These are phyloP conservation scores for Neurospora sp. DNA, from an alignment of 495 filamentous ascomycete species.

Conservation along the genomic window DNA sequence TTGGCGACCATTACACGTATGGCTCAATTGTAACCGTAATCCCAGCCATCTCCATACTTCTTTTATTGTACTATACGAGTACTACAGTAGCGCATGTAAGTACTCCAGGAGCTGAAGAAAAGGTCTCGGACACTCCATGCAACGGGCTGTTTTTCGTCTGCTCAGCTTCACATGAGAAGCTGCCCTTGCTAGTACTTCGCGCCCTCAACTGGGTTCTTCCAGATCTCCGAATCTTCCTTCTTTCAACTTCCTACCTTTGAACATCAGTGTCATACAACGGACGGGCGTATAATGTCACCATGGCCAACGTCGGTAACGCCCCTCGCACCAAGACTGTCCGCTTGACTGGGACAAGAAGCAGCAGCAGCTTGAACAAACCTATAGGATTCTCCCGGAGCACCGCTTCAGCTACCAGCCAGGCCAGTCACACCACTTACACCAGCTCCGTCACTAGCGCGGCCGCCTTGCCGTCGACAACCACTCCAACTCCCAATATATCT, in stretches of 20 bases:
- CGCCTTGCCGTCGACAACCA: slow-evolving; percentile 1
- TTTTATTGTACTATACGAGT: not conserved
- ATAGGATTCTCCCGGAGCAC: not conserved
- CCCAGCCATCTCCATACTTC: not conserved
- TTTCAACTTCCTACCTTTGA: not conserved
- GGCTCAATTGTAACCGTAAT: not conserved
- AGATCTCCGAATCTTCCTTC: not conserved
- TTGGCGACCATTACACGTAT: not conserved
- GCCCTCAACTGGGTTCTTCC: not conserved
- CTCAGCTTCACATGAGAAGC: not conserved
- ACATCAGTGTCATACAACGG: not conserved
- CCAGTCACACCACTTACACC: slow-evolving; percentile 5
- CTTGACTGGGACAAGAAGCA: slow-evolving; percentile 8
- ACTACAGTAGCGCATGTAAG: not conserved
- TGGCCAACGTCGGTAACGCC: slow-evolving; percentile 13
- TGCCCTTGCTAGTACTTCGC: not conserved
- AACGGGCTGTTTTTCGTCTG: not conserved
- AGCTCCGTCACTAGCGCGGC: not conserved
- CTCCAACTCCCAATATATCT: slow-evolving; percentile 21
- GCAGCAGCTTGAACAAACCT: slow-evolving; percentile 6
- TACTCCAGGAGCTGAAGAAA: not conserved
- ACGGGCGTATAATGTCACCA: slow-evolving; percentile 14
- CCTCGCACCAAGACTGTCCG: slow-evolving; percentile 16
- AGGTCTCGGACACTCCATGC: not conserved
- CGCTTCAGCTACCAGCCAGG: slow-evolving; percentile 3